A percentile compares a stretch with the other conserved stretches of the same genome.
Evolutionary conservation across 2,329 filamentous ascomycete species (phyloP).

Genomic region (Aspergillus novofumigatus): DNA sequence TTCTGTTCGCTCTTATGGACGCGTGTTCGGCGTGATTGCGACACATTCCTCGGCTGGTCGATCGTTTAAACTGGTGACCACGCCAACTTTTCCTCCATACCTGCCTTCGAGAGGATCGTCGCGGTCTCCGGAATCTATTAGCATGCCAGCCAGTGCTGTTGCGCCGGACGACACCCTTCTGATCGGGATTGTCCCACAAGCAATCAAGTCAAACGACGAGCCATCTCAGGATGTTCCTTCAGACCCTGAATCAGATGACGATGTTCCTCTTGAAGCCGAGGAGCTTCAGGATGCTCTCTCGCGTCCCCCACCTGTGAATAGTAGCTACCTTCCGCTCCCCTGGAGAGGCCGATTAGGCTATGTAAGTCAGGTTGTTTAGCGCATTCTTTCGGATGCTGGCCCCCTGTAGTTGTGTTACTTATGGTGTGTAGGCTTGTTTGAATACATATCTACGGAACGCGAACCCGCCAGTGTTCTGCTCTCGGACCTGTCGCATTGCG

Average conservation of each 20-base stretch:
- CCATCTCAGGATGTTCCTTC: constrained; percentile 20
- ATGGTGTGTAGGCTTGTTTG: constrained; percentile 64
- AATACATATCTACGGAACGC: constrained; percentile 85
- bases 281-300: constrained; percentile 56
- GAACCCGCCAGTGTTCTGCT: constrained; percentile 82
- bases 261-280: constrained; percentile 50
- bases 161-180: neutral
- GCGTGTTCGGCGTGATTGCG: neutral
- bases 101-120: constrained; percentile 3
- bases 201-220: constrained; percentile 8
- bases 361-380: constrained; percentile 51
- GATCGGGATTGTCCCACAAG: neutral
- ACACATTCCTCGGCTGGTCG: constrained; percentile 13
- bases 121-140: constrained; percentile 1
- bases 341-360: constrained; percentile 90
- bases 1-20: neutral
- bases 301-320: constrained; percentile 74
- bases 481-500: constrained; percentile 83
- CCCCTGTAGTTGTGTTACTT: neutral
- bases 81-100: neutral
- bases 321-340: constrained; percentile 74
- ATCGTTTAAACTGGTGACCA: constrained; percentile 9
- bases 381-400: neutral
- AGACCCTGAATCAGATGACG: constrained; percentile 54
- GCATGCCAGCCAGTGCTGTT: neutral